Conservation (phyloP, 129 eudicot genomes). For the Oenanthe sinensis region DNA sequence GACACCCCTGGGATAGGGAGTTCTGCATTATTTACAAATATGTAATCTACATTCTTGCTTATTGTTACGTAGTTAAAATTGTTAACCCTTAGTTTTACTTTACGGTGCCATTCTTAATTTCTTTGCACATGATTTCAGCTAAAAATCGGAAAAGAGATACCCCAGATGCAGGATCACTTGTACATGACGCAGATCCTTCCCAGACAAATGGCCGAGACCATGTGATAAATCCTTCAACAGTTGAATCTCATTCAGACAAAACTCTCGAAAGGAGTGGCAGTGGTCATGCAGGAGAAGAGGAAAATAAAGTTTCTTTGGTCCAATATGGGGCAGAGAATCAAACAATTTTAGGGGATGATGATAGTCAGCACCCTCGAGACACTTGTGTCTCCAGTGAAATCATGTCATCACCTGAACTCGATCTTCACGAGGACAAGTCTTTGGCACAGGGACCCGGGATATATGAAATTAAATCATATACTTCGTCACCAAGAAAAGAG, state of each 20-base stretch:
- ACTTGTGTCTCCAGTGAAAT: slow-evolving; percentile 16
- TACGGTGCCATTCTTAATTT: not conserved
- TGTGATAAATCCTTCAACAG: slow-evolving; percentile 10
- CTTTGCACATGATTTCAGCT: slow-evolving; percentile 32
- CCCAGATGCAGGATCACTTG: slow-evolving; percentile 11
- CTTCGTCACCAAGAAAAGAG: slow-evolving; percentile 5
- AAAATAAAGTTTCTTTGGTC: not conserved
- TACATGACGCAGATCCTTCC: slow-evolving; percentile 11
- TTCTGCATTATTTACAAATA: not conserved
- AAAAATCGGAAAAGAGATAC: slow-evolving; percentile 31
- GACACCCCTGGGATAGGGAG: not conserved
- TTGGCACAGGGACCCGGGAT: slow-evolving; percentile 1
- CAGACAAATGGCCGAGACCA: slow-evolving; percentile 21
- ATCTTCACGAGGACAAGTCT: slow-evolving; percentile 3
- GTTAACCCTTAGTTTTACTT: not conserved
- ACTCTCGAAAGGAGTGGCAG: not conserved
- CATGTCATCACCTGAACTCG: slow-evolving; percentile 23
- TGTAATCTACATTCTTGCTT: not conserved
- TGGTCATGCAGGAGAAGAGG: not conserved
- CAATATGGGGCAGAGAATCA: not conserved
- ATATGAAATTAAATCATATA: slow-evolving; percentile 4
- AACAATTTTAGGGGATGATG: slow-evolving; percentile 11
- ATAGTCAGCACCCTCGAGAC: slow-evolving; percentile 3
- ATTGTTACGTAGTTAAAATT: not conserved
- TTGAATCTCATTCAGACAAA: slow-evolving; percentile 13